phyloP scores from a whole-genome alignment of 129 eudicot species.

The Logfia minima region DNA sequence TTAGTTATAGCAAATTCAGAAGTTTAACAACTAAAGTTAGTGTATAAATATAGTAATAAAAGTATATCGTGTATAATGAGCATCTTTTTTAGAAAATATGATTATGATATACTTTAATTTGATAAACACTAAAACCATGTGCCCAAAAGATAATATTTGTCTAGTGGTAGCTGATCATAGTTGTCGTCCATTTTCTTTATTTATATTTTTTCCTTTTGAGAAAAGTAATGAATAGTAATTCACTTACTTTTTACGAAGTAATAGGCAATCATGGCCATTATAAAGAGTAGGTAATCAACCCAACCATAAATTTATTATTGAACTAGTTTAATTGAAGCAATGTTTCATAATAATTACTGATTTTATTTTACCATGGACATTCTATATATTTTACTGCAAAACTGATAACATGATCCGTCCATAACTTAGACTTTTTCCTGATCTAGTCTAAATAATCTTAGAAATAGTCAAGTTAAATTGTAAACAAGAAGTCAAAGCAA shows the following conservation, averaged over 20 bases:
- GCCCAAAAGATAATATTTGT: no score
- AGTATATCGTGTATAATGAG: no score
- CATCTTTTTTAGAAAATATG: no score
- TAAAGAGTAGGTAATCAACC: constrained; percentile 22
- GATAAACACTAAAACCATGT: not conserved
- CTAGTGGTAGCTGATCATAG: not conserved
- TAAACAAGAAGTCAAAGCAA: not conserved
- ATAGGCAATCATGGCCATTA: constrained; percentile 2
- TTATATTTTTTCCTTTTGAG: not conserved
- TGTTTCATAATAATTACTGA: not conserved
- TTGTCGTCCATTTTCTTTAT: not conserved
- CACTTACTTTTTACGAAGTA: constrained; percentile 12
- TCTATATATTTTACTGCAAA: not conserved
- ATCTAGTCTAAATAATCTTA: not conserved
- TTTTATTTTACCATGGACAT: not conserved
- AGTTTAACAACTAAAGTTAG: no score
- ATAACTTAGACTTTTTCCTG: no score
- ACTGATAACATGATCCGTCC: no score
- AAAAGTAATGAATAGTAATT: not conserved
- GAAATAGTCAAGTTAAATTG: not conserved
- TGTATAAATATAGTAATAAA: no score
- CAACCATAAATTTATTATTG: constrained; percentile 8
- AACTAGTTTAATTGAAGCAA: not conserved
- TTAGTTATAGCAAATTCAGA: no score
- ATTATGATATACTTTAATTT: no score